These are phyloP conservation scores for Solanum sejunctum DNA, from an alignment of 257 asterid species.

Conservation along the genomic window DNA sequence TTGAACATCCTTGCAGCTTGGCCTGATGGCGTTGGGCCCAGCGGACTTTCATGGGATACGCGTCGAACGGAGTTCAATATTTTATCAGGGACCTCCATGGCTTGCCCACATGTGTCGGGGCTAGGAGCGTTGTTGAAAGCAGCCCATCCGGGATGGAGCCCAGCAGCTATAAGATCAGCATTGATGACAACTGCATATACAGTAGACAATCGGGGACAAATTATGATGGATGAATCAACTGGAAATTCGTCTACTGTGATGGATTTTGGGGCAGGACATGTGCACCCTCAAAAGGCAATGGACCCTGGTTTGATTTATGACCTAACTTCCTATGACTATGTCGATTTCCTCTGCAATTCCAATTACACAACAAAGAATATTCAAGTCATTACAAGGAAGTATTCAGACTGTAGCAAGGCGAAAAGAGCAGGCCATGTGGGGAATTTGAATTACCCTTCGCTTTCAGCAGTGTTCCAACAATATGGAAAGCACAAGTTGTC, in stretches of 20 bases:
- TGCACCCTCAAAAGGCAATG: conserved; percentile 84
- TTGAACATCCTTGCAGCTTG: conserved; percentile 83
- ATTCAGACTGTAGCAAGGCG: conserved; percentile 49
- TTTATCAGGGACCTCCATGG: conserved; percentile 83
- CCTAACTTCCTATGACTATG: conserved; percentile 45
- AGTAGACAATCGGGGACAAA: conserved; percentile 45
- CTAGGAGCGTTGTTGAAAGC: conserved; percentile 76
- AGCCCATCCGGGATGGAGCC: conserved; percentile 91
- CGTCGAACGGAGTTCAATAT: conserved; percentile 74
- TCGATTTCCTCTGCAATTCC: conserved; percentile 70
- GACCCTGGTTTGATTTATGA: conserved; percentile 78
- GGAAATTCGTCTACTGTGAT: conserved; percentile 61
- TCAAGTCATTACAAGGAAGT: conserved; percentile 33
- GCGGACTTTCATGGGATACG: conserved; percentile 51
- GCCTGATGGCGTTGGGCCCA: conserved; percentile 67
- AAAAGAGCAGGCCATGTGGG: conserved; percentile 70
- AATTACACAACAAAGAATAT: conserved; percentile 62
- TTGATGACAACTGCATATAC: conserved; percentile 84
- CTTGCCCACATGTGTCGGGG: conserved; percentile 88
- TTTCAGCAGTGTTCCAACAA: conserved; percentile 60
- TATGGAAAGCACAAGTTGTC: conserved; percentile 55
- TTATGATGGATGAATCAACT: conserved; percentile 69
- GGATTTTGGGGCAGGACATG: conserved; percentile 91
- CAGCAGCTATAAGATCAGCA: conserved; percentile 82
- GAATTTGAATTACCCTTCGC: conserved; percentile 69